Evolutionary conservation across 352 stramenopile species (phyloP).

Genomic region (Thraustochytrium sp.): DNA sequence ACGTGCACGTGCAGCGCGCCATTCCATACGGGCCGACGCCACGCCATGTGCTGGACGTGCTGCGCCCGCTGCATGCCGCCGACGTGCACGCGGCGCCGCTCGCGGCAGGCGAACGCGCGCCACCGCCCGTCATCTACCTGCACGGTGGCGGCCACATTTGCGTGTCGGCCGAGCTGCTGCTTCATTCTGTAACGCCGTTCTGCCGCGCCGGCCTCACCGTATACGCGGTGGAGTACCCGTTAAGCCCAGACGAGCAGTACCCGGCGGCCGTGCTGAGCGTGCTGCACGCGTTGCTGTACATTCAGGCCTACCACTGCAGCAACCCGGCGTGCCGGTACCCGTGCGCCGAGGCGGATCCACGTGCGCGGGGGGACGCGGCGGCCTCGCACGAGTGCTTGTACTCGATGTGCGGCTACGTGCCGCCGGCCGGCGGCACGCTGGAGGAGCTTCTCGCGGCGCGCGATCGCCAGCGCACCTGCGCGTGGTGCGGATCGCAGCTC

Average conservation of each 20-base stretch:
- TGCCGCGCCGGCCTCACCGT: not conserved
- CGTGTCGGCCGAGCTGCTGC: constrained; percentile 21
- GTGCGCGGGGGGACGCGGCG: not conserved
- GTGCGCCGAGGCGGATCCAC: not conserved
- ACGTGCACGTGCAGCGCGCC: constrained; percentile 8
- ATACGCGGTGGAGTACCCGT: constrained; percentile 34
- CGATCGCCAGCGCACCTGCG: not conserved
- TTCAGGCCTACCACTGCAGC: not conserved
- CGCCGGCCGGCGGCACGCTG: not conserved
- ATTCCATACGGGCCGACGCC: not conserved
- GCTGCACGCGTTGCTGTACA: constrained; percentile 11
- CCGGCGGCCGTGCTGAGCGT: not conserved
- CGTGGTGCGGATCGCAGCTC: not conserved
- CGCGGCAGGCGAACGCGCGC: not conserved
- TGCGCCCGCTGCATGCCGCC: constrained; percentile 4
- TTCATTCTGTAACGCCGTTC: constrained; percentile 39
- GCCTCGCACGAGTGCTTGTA: constrained; percentile 15
- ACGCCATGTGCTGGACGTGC: not conserved
- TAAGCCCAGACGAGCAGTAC: constrained; percentile 29
- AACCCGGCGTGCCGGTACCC: not conserved
- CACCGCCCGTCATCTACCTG: constrained; percentile 1
- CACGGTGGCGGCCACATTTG: constrained; percentile 35
- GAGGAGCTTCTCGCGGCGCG: not conserved
- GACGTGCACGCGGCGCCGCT: not conserved
- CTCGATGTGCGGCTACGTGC: not conserved